A percentile compares a stretch with the other conserved stretches of the same genome.
These are phyloP conservation scores for Penicillium sp. DNA, from an alignment of 2,329 filamentous ascomycete species.

Conservation along the genomic window DNA sequence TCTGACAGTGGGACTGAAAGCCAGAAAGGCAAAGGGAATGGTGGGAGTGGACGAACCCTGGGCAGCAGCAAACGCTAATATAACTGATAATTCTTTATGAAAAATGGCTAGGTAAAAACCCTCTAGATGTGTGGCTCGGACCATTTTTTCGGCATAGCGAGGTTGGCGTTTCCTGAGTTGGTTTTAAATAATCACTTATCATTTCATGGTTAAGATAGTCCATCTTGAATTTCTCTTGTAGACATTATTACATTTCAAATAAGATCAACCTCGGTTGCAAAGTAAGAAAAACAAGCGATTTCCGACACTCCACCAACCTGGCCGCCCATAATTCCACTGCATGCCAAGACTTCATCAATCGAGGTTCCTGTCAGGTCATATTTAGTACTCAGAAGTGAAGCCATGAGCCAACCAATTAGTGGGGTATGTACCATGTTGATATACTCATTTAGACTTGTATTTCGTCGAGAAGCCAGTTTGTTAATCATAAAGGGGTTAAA, in stretches of 20 bases:
- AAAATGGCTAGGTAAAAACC: constrained; percentile 8
- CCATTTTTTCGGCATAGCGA: constrained; percentile 25
- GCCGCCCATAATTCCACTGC: not conserved
- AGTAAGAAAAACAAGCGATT: not conserved
- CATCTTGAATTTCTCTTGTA: not conserved
- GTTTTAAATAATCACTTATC: not conserved
- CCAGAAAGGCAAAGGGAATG: constrained; percentile 21
- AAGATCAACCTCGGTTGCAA: not conserved
- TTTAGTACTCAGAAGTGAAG: no score
- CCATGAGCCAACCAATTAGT: no score
- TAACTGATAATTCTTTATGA: not conserved
- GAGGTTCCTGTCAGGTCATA: no score
- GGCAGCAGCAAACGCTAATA: constrained; percentile 19
- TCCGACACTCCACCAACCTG: no score
- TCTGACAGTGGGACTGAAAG: constrained; percentile 36
- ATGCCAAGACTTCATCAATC: not conserved
- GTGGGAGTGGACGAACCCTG: constrained; percentile 19
- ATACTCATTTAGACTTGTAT: no score
- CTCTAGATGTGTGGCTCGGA: constrained; percentile 9
- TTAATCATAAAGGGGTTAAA: no score
- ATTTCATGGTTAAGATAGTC: not conserved
- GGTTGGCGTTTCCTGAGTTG: constrained; percentile 25
- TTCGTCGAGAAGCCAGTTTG: no score
- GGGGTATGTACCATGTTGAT: no score
- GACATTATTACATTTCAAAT: not conserved